Conservation (phyloP, 805 yeast genomes). For the Saccharomycopsis malanga region DNA sequence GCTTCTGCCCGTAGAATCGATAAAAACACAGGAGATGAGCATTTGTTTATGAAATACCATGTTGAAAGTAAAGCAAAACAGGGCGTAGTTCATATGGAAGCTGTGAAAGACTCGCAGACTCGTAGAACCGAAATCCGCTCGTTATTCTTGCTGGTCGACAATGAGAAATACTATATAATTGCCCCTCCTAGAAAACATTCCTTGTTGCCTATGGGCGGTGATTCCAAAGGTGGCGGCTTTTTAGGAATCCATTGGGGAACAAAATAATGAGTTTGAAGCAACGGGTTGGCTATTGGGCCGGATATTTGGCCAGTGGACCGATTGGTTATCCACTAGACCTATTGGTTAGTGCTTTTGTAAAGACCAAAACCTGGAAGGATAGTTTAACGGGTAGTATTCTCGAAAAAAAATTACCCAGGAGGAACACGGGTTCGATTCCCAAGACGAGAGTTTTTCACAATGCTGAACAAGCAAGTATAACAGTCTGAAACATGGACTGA, state of each 20-base stretch:
- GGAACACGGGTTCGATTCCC: too few relatives aligned
- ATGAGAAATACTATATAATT: slow-evolving; percentile 16
- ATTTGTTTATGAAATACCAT: slow-evolving; percentile 76
- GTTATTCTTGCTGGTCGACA: slow-evolving; percentile 16
- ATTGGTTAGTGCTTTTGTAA: too few relatives aligned
- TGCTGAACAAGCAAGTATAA: too few relatives aligned
- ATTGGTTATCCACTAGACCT: too few relatives aligned
- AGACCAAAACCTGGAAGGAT: too few relatives aligned
- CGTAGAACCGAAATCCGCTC: slow-evolving; percentile 9
- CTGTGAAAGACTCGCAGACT: slow-evolving; percentile 41
- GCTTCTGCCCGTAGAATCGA: slow-evolving; percentile 60
- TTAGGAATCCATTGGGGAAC: slow-evolving; percentile 20
- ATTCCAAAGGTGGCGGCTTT: slow-evolving; percentile 2
- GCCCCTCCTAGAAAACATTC: slow-evolving; percentile 10
- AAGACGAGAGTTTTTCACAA: too few relatives aligned
- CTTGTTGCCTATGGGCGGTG: background rate
- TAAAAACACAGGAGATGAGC: slow-evolving; percentile 65
- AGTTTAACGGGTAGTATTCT: too few relatives aligned
- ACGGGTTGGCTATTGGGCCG: too few relatives aligned
- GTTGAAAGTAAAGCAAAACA: slow-evolving; percentile 62
- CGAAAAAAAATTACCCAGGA: too few relatives aligned
- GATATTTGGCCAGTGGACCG: too few relatives aligned
- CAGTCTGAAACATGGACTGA: too few relatives aligned
- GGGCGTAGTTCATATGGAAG: slow-evolving; percentile 76
- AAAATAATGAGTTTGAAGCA: slow-evolving; percentile 2